Evolutionary conservation across 2,329 filamentous ascomycete species (phyloP), one percentile per base, ranked within the genome.

Genomic region (Lachnellula hyalina): DNA sequence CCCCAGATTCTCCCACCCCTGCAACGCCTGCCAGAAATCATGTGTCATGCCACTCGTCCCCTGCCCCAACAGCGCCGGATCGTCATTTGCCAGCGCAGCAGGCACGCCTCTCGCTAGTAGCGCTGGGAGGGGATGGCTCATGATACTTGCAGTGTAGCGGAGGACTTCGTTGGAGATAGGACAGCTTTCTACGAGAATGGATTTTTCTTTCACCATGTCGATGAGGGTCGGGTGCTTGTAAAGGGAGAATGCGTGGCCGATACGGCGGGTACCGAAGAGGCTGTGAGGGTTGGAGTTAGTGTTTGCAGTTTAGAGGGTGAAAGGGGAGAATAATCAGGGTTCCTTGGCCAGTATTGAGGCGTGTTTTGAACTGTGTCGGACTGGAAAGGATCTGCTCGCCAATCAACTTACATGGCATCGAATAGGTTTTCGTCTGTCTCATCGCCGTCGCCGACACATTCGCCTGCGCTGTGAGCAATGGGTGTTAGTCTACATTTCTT

Each of bases 11-110:
- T 95, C 86, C 82, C 90, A 93, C 0, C 89, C 90, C 71, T 96
- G 90, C 19, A 96, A 74, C 1, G 88, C 86, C 71, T 94, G 90
- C 89, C 90, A 96, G 70, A 95, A 96, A 71, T 96, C 90, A 71
- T 94, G 87, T 1, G 86, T 92, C 78, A 93, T 83, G 32, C 89
- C 90, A 23, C 83, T 86, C 8, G 79, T 82, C 49, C 87, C 88
- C 63, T 95, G 89, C 9, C 91, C 91, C n/a, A 96, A 77, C 65
- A 96, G 87, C 1, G 87, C 88, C 1, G 90, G 90, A 68, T 96
- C 90, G 70, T 96, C 91, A 68, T 96, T 96, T 73, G 85, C 88
- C n/a, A 96, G 79, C 15, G 85, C 82, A 62, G 90, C 91, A 5
- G 87, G 72, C 0, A 96, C 89, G 21, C 93, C 92, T 47, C 90